phyloP scores from a whole-genome alignment of 805 yeast species.

The Huiozyma sinensis region DNA sequence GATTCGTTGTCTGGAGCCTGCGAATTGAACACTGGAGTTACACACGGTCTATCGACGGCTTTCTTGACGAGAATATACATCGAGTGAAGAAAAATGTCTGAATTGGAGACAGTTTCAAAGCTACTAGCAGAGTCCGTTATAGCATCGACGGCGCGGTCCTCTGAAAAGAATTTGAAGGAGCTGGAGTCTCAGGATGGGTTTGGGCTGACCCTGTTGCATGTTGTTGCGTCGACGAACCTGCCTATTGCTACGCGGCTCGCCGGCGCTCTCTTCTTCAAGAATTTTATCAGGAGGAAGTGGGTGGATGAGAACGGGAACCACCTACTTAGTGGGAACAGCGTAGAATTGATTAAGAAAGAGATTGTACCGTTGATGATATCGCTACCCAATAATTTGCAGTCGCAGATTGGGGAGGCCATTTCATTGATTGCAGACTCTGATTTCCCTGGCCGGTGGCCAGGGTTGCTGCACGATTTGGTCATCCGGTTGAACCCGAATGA shows the following conservation, averaged over 20 bases:
- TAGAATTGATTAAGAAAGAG: slow-evolving; percentile 56
- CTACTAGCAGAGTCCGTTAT: slow-evolving; percentile 53
- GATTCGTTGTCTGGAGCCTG: too few species aligned
- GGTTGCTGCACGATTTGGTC: slow-evolving; percentile 64
- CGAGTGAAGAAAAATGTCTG: slow-evolving; percentile 27
- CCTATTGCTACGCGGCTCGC: slow-evolving; percentile 62
- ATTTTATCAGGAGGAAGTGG: slow-evolving; percentile 77
- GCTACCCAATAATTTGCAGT: slow-evolving; percentile 67
- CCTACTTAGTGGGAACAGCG: slow-evolving; percentile 49
- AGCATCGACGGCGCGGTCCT: slow-evolving; percentile 52
- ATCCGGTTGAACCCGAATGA: slow-evolving; percentile 52
- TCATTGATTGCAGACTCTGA: slow-evolving; percentile 91
- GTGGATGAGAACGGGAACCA: slow-evolving; percentile 82
- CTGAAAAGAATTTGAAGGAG: slow-evolving; percentile 53
- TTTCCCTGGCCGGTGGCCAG: slow-evolving; percentile 85
- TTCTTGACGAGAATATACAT: too few species aligned
- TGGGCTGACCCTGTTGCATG: slow-evolving; percentile 60
- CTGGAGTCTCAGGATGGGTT: slow-evolving; percentile 66
- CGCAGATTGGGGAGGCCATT: slow-evolving; percentile 92
- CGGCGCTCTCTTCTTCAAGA: slow-evolving; percentile 83
- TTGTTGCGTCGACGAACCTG: slow-evolving; percentile 54
- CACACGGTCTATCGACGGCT: too few species aligned
- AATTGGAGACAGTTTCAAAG: slow-evolving; percentile 42
- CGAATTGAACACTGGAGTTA: too few species aligned
- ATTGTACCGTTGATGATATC: slow-evolving; percentile 80